Evolutionary conservation across 2,329 filamentous ascomycete species (phyloP).

Genomic region (Phialemoniopsis sp.): DNA sequence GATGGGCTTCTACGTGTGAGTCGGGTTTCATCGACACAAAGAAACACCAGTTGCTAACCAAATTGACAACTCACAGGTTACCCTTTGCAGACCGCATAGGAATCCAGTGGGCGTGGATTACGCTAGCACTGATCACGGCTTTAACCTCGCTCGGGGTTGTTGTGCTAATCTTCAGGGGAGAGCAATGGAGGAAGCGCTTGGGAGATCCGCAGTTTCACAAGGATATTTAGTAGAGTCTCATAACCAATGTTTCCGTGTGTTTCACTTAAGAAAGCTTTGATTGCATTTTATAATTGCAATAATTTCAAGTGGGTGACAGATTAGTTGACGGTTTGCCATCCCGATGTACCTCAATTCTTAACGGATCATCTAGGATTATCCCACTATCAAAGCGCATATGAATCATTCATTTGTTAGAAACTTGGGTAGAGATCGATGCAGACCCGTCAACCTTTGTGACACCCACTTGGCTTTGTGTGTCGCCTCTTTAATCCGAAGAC

Average conservation of each 20-base stretch:
- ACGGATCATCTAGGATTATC: too few species aligned
- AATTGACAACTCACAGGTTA: not conserved
- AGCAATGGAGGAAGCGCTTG: constrained; percentile 4
- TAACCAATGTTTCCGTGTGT: not conserved
- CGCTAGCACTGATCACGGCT: constrained; percentile 4
- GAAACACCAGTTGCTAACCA: too few species aligned
- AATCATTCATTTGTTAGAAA: too few species aligned
- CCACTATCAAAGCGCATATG: too few species aligned
- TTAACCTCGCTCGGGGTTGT: constrained; percentile 5
- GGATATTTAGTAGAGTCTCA: constrained; percentile 4
- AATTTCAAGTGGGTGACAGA: too few species aligned
- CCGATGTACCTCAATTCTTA: too few species aligned
- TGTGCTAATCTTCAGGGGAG: constrained; percentile 6
- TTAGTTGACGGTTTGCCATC: too few species aligned
- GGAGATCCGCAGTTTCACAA: constrained; percentile 7
- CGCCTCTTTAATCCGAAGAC: too few species aligned
- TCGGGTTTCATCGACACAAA: not conserved
- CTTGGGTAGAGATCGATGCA: too few species aligned
- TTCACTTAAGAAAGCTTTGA: not conserved
- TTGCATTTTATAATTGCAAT: not conserved
- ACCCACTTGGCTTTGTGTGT: too few species aligned
- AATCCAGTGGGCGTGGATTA: constrained; percentile 7
- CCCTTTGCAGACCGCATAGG: constrained; percentile 5
- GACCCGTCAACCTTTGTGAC: too few species aligned
- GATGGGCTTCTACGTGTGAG: constrained; percentile 5